phyloP scores from a whole-genome alignment of 2,329 filamentous ascomycete genomes.

The Talaromyces marneffei region DNA sequence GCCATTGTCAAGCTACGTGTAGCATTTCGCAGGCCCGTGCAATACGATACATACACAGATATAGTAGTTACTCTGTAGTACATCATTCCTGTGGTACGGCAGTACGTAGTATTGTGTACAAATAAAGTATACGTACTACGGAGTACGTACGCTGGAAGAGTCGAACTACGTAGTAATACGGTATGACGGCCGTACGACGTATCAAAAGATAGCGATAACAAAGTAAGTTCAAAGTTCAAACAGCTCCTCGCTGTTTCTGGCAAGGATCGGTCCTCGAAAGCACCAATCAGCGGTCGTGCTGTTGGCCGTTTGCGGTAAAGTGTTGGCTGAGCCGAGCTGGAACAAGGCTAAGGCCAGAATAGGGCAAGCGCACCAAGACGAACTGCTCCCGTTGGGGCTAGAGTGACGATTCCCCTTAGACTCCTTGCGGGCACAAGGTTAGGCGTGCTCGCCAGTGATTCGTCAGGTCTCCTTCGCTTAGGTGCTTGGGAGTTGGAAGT shows the following conservation, averaged over 20 bases:
- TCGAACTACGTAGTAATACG: too few species aligned
- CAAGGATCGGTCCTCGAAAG: neutral
- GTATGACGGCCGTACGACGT: neutral
- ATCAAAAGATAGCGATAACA: slow-evolving; percentile 2
- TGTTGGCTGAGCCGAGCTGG: neutral
- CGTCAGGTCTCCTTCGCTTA: slow-evolving; percentile 1
- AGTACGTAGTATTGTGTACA: too few species aligned
- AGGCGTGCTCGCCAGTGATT: slow-evolving; percentile 2
- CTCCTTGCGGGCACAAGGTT: neutral
- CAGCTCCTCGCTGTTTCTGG: neutral
- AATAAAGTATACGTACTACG: neutral
- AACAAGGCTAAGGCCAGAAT: neutral
- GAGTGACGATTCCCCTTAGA: neutral
- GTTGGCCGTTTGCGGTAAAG: neutral
- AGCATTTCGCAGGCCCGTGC: neutral
- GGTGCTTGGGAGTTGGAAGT: neutral
- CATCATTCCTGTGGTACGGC: too few species aligned
- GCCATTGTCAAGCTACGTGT: neutral
- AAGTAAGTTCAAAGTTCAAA: too few species aligned
- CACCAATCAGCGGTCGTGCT: neutral
- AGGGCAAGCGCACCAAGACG: neutral
- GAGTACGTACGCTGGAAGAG: too few species aligned
- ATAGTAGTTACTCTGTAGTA: too few species aligned
- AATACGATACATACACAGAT: neutral
- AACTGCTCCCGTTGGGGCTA: slow-evolving; percentile 5